Base-by-base conservation (phyloP, 371 early-diverging fungal species). In the Syncephalastrum sp. region DNA sequence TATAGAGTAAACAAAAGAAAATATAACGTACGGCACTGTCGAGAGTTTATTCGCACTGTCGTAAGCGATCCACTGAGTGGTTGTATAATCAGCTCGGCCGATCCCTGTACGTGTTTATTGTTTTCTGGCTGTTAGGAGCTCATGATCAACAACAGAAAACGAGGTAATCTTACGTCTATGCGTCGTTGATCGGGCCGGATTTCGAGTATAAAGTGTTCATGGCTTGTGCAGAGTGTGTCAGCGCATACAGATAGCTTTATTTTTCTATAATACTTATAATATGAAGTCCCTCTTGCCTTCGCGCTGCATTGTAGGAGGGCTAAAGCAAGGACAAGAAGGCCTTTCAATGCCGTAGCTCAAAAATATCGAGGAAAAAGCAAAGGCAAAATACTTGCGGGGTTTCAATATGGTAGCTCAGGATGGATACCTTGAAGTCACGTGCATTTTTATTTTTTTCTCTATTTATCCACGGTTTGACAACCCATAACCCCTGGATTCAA, bases 11-110 rank as follows among this genome's bases (percentile, higher is more conserved):
- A 21, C 21, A 54, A 13, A 25, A 49, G 42, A 42, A 12, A n/a
- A 38, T 12, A 12, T 53, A 47, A 56, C 77, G 21, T 83, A 87
- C 87, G 71, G 69, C 79, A 77, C 57, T 86, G 87, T 21, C 86
- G 79, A 57, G 80, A 81, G 58, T 88, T 86, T 52, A 88, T 69
- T 42, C 74, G 72, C 29, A 87, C 57, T 7, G 52, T 63, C 16
- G 64, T 53, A 7, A 88, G 56, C 50, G 79, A 79, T 29, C 76
- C 69, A 14, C 69, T 53, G 16, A 82, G 60, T 4, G 89, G 86
- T 45, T 76, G 71, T 48, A 88, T 71, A 27, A 77, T 82, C 46
- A 87, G 65, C 56, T 86, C 86, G 12, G 83, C 84, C 48, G 77
- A 73, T 17, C 87, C 89, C 86, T 88, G 61, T 16, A 52, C 27